Base-by-base conservation (phyloP, 108 stramenopile species). In the Pseudonitzschia delicatissima region DNA sequence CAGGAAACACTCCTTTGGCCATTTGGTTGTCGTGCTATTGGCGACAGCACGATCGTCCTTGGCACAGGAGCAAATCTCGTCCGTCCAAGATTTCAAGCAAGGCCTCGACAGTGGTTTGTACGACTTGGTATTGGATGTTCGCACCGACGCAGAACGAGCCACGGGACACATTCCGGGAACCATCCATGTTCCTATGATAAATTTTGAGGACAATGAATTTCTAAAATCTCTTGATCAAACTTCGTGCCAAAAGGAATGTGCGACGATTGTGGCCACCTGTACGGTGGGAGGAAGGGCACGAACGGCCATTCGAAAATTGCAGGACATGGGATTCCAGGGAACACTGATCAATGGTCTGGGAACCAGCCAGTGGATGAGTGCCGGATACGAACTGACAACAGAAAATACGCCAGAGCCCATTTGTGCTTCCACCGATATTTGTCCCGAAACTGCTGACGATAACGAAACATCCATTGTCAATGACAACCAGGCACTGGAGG, bases 321-420 rank as follows among this genome's bases (percentile, higher is more conserved):
- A 18, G 32, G 32, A 44, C 17, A 35, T 27, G 17, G 74, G 74
- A 40, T 69, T 75, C 25, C 26, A 68, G 27, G 68, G 68, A 18
- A 23, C 64, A 4, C 27, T 75, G 2, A 69, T 69, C 69, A 75
- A 75, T 64, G 74, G 74, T 18, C 47, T 23, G 28, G 74, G 74
- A 32, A 39, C 42, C 15, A 53, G 20, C 42, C 50, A 75, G 17
- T 75, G 74, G 74, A 39, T 26, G 15, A 34, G 15, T 5, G 74
- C 74, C 20, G 74, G 74, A 29, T 75, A 69, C 51, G 40, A 45
- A 1, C 45, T 69, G 32, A 39, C 57, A 2, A 60, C 44, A 5
- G 44, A n/a, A 17, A 4, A 21, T 9, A 45, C 62, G 4, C 45
- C 45, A 3, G 45, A 45, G 37, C 37, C 37, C n/a, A n/a, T n/a